Base-by-base conservation (phyloP, 1,284 basidiomycete species). In the Clitocybe nebularis region DNA sequence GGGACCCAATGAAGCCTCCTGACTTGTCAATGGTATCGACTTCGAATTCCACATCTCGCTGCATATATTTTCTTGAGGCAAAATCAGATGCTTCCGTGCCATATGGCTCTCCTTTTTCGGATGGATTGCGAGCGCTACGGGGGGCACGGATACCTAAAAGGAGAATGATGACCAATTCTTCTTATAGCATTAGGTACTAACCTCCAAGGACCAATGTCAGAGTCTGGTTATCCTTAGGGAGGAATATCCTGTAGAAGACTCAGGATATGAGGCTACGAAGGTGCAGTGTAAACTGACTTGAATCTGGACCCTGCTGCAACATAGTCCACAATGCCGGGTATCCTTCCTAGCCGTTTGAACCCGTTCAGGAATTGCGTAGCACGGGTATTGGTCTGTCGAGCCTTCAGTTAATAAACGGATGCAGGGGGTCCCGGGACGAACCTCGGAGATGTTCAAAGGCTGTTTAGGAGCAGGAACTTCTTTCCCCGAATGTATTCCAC, bases 11-110 rank as follows among this genome's bases (percentile, higher is more conserved):
- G 68, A 97, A 98, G 5, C 95, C 94, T 28, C 95, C 95, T 11
- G 86, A 86, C 68, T 96, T 97, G 71, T 99, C 95, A 10, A 86
- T 82, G 33, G 80, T 77, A 46, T 95, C 89, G 34, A 97, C 82
- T 52, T 91, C 85, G 47, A 98, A 83, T 64, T 99, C 95, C 10
- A 93, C 86, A 57, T 99, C 96, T 17, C 94, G 81, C 63, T 99
- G 96, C 81, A 97, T 84, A 57, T 87, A 93, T 45, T 77, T 76
- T 36, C 81, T 79, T 8, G 79, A 80, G 3, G 90, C 78, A 55
- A 90, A 98, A 30, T 90, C 87, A 5, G 81, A 71, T 2, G 93
- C 82, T 62, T 99, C 94, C 1, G 65, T 55, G 5, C 94, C 95
- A 59, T 75, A 97, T 1, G 93, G 90, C 60, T 99, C 95, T 45